These are phyloP conservation scores for Urtica urens DNA, from an alignment of 306 rosid genomes.

Conservation along the genomic window DNA sequence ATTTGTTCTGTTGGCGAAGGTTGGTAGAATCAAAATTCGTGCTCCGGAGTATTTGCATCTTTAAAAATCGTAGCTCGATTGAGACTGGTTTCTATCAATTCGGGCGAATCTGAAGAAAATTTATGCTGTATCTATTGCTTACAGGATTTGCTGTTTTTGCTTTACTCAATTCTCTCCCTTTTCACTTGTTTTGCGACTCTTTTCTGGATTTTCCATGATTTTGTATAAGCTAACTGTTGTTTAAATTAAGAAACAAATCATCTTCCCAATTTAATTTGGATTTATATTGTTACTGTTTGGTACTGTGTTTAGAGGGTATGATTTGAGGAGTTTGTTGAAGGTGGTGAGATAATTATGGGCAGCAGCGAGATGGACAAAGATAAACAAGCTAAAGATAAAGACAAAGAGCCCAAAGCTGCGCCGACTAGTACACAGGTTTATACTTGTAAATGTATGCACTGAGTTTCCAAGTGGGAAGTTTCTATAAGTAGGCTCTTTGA, in stretches of 20 bases:
- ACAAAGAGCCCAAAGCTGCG: constrained; percentile 62
- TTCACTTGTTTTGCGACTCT: too few species aligned
- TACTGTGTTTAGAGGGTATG: constrained; percentile 40
- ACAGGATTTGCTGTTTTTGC: too few species aligned
- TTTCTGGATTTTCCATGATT: too few species aligned
- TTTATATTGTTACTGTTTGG: not conserved
- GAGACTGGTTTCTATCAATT: not conserved
- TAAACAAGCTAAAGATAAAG: constrained; percentile 57
- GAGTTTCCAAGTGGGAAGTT: not conserved
- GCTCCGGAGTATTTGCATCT: too few species aligned
- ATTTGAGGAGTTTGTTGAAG: constrained; percentile 26
- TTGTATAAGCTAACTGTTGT: too few species aligned
- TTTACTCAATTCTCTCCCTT: too few species aligned
- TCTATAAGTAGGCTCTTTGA: constrained; percentile 3
- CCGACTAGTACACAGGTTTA: constrained; percentile 68
- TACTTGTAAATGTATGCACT: constrained; percentile 9
- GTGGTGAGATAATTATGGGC: constrained; percentile 48
- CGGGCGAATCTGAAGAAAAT: not conserved
- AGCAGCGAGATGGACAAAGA: constrained; percentile 73
- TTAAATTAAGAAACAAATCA: too few species aligned
- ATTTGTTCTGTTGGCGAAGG: too few species aligned
- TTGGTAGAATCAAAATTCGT: too few species aligned
- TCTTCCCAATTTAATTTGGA: not conserved
- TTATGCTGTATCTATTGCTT: too few species aligned
- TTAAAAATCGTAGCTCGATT: too few species aligned